Conservation (phyloP, 345 rosid genomes). For the Sisymbrium altissimum region DNA sequence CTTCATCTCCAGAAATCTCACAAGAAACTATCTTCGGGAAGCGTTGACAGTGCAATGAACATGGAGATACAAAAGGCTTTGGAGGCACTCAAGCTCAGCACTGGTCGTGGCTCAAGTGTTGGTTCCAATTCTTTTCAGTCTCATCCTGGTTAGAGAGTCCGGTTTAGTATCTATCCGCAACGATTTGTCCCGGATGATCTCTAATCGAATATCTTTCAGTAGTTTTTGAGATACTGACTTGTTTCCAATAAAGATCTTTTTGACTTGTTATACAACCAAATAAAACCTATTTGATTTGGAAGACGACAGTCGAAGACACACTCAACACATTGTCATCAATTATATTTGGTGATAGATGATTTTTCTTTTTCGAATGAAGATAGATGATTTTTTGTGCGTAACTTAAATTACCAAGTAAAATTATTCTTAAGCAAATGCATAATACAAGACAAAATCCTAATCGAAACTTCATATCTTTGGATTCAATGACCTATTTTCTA, state of each 20-base stretch:
- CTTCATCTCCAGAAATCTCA: constrained; percentile 91
- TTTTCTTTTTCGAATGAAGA: no score
- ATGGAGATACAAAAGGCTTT: constrained; percentile 94
- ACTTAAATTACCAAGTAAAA: no score
- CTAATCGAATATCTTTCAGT: neutral
- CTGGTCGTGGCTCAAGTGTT: constrained; percentile 53
- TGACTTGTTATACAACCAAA: neutral
- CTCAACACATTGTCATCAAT: no score
- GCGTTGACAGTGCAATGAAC: constrained; percentile 99
- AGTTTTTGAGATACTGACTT: neutral
- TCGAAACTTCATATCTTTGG: no score
- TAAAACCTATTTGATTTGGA: no score
- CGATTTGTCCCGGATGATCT: neutral
- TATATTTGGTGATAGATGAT: no score
- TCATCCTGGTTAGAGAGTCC: constrained; percentile 38
- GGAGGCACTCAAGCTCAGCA: constrained; percentile 67
- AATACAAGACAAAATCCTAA: no score
- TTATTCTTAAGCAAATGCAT: no score
- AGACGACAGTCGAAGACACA: no score
- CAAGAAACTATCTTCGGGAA: constrained; percentile 82
- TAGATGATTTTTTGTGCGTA: no score
- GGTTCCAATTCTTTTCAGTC: constrained; percentile 56
- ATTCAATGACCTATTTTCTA: no score
- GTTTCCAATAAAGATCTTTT: neutral
- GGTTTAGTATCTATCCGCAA: neutral